Evolutionary conservation across 2,329 filamentous ascomycete species (phyloP).

Genomic region (Ophiognomonia clavigignenti-juglandacearum): DNA sequence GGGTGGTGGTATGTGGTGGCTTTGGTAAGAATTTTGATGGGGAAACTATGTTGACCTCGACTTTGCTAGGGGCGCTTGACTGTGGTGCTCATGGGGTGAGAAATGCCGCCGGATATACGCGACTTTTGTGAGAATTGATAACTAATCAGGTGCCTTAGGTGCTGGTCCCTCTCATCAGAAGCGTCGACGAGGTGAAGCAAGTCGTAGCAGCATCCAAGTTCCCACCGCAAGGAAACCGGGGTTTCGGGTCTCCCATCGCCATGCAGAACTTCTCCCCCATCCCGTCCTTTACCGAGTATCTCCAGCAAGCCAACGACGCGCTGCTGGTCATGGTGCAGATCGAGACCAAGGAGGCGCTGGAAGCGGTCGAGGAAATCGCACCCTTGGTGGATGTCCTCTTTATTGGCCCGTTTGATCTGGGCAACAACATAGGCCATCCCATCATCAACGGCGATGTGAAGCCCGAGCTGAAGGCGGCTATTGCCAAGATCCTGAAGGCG

Average conservation of each 20-base stretch:
- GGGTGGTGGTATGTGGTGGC: too few relatives aligned
- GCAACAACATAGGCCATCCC: conserved; percentile 53
- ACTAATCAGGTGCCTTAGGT: conserved; percentile 31
- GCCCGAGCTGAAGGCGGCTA: conserved; percentile 53
- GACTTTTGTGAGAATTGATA: too few relatives aligned
- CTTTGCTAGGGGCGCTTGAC: conserved; percentile 46
- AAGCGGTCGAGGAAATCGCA: conserved; percentile 58
- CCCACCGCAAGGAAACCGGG: conserved; percentile 48
- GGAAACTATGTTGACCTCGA: conserved; percentile 17
- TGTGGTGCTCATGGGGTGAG: conserved; percentile 52
- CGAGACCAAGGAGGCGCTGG: conserved; percentile 59
- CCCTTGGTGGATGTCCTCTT: conserved; percentile 60
- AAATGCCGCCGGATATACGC: too few relatives aligned
- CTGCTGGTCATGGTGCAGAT: conserved; percentile 65
- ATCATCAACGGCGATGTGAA: conserved; percentile 57
- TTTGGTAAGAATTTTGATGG: too few relatives aligned
- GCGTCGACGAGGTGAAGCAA: conserved; percentile 44
- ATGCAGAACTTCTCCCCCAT: conserved; percentile 43
- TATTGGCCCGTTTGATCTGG: conserved; percentile 63
- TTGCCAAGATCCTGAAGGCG: conserved; percentile 53
- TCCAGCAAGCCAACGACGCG: conserved; percentile 50
- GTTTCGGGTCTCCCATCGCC: conserved; percentile 52
- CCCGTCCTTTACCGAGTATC: conserved; percentile 49
- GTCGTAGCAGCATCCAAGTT: conserved; percentile 51
- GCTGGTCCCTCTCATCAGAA: conserved; percentile 50